phyloP scores from a whole-genome alignment of 345 rosid genomes.

The Melaleuca alternifolia region DNA sequence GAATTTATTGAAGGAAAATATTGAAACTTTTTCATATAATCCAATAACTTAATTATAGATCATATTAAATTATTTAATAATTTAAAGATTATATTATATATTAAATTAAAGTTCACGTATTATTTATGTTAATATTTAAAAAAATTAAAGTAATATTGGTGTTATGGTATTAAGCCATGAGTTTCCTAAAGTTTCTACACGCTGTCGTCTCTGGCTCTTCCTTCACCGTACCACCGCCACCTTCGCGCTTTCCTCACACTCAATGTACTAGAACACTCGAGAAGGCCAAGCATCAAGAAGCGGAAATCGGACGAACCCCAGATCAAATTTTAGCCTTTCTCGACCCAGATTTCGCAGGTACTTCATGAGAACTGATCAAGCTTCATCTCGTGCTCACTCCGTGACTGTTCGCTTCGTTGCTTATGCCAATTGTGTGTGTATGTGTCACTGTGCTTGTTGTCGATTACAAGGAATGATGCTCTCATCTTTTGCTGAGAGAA shows the following conservation, averaged over 20 bases:
- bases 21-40: too few species aligned
- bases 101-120: too few species aligned
- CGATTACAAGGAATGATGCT: neutral
- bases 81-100: too few species aligned
- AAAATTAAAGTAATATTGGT: too few species aligned
- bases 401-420: neutral
- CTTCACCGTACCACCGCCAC: neutral
- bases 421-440: neutral
- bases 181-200: neutral
- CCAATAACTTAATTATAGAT: too few species aligned
- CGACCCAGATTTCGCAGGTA: neutral
- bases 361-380: neutral
- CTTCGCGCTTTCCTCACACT: neutral
- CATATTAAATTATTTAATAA: too few species aligned
- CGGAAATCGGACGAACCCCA: neutral
- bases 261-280: neutral
- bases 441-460: neutral
- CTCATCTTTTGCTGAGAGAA: neutral
- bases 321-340: neutral
- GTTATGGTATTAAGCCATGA: too few species aligned
- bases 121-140: too few species aligned
- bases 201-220: neutral
- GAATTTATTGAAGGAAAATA: too few species aligned
- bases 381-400: neutral
- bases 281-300: neutral